Evolutionary conservation across 768 basidiomycete species (phyloP).

Genomic region (Phlebiopsis flavidoalba): DNA sequence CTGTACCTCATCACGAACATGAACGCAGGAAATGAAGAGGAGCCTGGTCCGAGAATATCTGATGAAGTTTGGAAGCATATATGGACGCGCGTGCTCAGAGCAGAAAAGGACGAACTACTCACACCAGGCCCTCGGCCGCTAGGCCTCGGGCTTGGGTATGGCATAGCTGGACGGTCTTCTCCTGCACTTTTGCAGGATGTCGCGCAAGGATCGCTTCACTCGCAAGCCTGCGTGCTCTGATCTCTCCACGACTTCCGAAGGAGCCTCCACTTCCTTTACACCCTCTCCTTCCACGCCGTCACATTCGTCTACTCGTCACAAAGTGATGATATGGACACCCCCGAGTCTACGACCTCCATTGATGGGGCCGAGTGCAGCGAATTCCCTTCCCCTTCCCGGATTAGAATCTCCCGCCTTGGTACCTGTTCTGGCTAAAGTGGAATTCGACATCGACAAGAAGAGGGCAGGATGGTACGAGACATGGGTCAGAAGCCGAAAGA

Average conservation of each 20-base stretch:
- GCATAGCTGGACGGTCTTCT: slow-evolving; percentile 17
- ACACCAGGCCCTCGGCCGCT: slow-evolving; percentile 31
- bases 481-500: slow-evolving; percentile 65
- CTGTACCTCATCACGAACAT: slow-evolving; percentile 67
- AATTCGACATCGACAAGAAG: slow-evolving; percentile 86
- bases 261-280: slow-evolving; percentile 36
- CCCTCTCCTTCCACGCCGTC: slow-evolving; percentile 36
- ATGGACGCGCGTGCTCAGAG: slow-evolving; percentile 68
- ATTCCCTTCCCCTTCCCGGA: slow-evolving; percentile 62
- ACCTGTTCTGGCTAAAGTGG: slow-evolving; percentile 88
- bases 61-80: slow-evolving; percentile 86
- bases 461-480: slow-evolving; percentile 84
- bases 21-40: slow-evolving; percentile 23
- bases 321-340: slow-evolving; percentile 39
- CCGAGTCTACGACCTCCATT: slow-evolving; percentile 38
- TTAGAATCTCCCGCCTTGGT: slow-evolving; percentile 59
- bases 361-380: slow-evolving; percentile 28
- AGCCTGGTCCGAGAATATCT: slow-evolving; percentile 77
- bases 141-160: slow-evolving; percentile 38
- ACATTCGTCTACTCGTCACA: slow-evolving; percentile 33
- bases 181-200: slow-evolving; percentile 29
- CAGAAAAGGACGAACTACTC: slow-evolving; percentile 44
- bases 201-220: slow-evolving; percentile 12
- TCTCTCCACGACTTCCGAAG: slow-evolving; percentile 38
- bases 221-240: slow-evolving; percentile 38